phyloP scores from a whole-genome alignment of 345 rosid genomes.

The Syzygium grande region DNA sequence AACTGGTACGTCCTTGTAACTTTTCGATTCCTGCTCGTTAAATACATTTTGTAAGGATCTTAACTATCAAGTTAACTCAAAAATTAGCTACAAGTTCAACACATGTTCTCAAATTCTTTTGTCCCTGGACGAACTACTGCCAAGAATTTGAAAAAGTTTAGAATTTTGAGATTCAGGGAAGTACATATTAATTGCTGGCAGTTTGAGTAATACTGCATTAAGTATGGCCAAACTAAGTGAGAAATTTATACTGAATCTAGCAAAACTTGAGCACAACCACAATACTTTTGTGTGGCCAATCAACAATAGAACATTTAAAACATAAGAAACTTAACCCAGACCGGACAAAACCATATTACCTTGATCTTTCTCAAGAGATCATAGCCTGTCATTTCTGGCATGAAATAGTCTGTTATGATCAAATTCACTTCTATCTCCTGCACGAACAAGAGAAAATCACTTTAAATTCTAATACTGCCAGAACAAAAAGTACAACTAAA shows the following conservation, averaged over 20 bases:
- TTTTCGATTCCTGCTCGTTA: conserved; percentile 46
- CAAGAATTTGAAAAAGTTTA: background rate
- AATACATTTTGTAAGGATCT: background rate
- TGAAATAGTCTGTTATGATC: conserved; percentile 90
- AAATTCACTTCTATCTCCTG: conserved; percentile 49
- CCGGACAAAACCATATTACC: conserved; percentile 17
- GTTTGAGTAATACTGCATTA: background rate
- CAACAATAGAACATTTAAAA: background rate
- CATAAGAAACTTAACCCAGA: background rate
- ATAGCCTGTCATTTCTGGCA: conserved; percentile 98
- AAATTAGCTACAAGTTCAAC: background rate
- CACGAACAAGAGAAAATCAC: background rate
- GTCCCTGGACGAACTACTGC: background rate
- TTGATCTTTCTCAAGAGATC: conserved; percentile 82
- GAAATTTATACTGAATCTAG: background rate
- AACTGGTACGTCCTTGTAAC: conserved; percentile 71
- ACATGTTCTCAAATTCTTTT: background rate
- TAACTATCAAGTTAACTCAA: background rate
- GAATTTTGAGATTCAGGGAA: background rate
- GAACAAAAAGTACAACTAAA: background rate
- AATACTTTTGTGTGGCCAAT: background rate
- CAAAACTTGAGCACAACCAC: background rate
- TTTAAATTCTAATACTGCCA: background rate
- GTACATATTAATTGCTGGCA: background rate
- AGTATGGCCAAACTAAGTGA: background rate